Base-by-base conservation (phyloP, 768 basidiomycete species). In the Serendipita sp. region DNA sequence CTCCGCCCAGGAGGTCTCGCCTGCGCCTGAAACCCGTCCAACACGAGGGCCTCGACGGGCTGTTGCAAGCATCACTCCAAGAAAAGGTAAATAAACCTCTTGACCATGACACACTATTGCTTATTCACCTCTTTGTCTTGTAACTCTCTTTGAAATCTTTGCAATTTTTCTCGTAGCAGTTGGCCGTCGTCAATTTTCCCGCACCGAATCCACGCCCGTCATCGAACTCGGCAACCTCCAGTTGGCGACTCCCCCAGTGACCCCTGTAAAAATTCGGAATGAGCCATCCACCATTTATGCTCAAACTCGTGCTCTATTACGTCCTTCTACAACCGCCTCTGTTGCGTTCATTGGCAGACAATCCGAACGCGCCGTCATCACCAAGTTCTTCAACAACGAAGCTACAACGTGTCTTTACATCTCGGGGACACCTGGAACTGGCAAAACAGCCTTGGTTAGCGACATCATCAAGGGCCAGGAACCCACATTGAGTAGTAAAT, bases 401-500 rank as follows among this genome's bases (percentile, higher is more conserved):
- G 26, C 22, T 2, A 34, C 22, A 2, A 24, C 1, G 9, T 58
- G 81, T 44, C 76, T 95, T 63, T 97, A 94, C 72, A 84, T 97
- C 61, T 94, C 93, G 7, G 95, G 95, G 7, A 82, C 90, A 1
- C 92, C 93, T 2, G 95, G 94, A 1, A 91, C 90, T 2, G 91
- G 91, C 20, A 94, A 95, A 75, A 94, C 90, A 1, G 91, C 90
- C 0, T 75, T 95, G 2, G 81, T 92, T 28, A 84, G 85, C 67
- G 75, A 83, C 3, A 74, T 90, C 30, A 71, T 93, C 22, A 24
- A 33, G 24, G 53, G 53, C 30, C 24, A 26, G 30, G 53, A 58
- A 24, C 11, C 17, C 4, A 34, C 17, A n/a, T n/a, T 20, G 20
- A 28, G 31, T 11, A 58, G 33, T 33, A 28, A 34, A 33, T 58